Evolutionary conservation across 2,329 filamentous ascomycete species (phyloP), one percentile per base, ranked within the genome.

Genomic region (Pyrenochaeta sp.): DNA sequence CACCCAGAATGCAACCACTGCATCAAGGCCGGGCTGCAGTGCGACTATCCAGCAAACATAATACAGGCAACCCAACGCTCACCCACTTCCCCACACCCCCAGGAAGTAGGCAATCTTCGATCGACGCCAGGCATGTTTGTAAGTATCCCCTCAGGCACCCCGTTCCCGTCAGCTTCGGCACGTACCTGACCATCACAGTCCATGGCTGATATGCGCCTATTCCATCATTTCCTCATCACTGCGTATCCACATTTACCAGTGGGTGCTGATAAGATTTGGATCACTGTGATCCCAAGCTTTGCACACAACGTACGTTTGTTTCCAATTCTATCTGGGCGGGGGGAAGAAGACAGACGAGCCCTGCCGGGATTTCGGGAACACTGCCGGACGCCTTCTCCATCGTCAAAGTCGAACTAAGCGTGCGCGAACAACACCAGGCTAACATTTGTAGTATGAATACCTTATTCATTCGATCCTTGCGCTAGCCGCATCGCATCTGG

Each of bases 381-480:
- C 21, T 18, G 15, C 40, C 40, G 7, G 23, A 30, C 5, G 11
- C 2, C 23, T 6, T 9, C n/a, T 4, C 40, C 40, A 12, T 31
- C 18, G 7, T 42, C 17, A 14, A 42, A 1, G 39, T 46, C 40
- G 29, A 48, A 27, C 44, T 36, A 29, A 40, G 37, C 14, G 23
- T 44, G 14, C 31, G 23, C 15, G 12, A n/a, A 41, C 4, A 51
- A 12, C 18, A n/a, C 4, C 33, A 54, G 15, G 41, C 58, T 64
- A 37, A 70, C 37, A 6, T 20, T 54, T 48, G 18, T 51, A 87
- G 82, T 82, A 88, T 60, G 85, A 88, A 50, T 89, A 86, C 54
- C 79, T 90, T 9, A 89, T 91, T 83, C 88, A 91, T 68, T 86
- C 87, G 4, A 87, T 91, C 45, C 81, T 90, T 0, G 87, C 87